A percentile compares a stretch with the other conserved stretches of the same genome.
phyloP scores from a whole-genome alignment of 768 basidiomycete species.

The Termitomyces sp. region DNA sequence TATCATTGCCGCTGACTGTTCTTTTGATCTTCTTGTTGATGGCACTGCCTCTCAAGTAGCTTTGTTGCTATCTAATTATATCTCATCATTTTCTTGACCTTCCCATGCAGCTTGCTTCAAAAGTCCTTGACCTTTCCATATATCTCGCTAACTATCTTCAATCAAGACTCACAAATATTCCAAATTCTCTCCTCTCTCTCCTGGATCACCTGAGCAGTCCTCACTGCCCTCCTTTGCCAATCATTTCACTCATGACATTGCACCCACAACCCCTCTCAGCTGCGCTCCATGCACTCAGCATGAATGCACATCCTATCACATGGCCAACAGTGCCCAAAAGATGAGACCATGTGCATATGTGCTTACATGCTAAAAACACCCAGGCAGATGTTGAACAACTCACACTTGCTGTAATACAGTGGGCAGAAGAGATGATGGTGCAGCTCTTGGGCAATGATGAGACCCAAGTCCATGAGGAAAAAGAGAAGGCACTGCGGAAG shows the following conservation, averaged over 20 bases:
- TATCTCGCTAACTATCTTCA: slow-evolving; percentile 30
- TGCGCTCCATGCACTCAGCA: slow-evolving; percentile 46
- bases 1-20: slow-evolving; percentile 68
- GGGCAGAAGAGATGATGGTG: slow-evolving; percentile 37
- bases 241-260: slow-evolving; percentile 79
- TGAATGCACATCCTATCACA: slow-evolving; percentile 72
- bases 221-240: slow-evolving; percentile 50
- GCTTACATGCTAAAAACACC: slow-evolving; percentile 77
- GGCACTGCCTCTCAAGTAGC: slow-evolving; percentile 45
- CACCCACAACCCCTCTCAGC: slow-evolving; percentile 72
- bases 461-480: neutral
- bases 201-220: slow-evolving; percentile 25
- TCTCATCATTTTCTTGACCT: neutral
- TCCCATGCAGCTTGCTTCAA: slow-evolving; percentile 22
- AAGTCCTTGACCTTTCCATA: slow-evolving; percentile 39
- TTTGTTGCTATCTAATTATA: slow-evolving; percentile 20
- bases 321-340: slow-evolving; percentile 91
- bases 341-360: slow-evolving; percentile 80
- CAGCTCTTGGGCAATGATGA: slow-evolving; percentile 6
- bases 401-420: slow-evolving; percentile 39
- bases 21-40: slow-evolving; percentile 73
- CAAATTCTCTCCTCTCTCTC: slow-evolving; percentile 29
- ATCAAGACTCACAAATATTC: slow-evolving; percentile 26
- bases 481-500: neutral
- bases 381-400: slow-evolving; percentile 55